Evolutionary conservation across 2,329 filamentous ascomycete species (phyloP).

Genomic region (Karstenula rhodostoma): DNA sequence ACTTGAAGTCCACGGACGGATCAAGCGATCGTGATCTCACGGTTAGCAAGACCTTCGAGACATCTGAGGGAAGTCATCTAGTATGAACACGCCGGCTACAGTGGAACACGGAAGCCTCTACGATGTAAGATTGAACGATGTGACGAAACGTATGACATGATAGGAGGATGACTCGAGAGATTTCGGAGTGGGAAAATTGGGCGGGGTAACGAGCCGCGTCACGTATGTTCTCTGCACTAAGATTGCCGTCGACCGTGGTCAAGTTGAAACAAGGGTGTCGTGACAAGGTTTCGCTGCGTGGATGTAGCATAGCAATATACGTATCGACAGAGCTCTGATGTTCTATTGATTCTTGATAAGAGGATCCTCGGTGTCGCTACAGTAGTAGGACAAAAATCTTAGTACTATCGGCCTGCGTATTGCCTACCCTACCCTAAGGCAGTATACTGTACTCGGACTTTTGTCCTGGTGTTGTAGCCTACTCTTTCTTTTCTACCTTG

Average conservation of each 20-base stretch:
- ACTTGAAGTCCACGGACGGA: conserved; percentile 17
- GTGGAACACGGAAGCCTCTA: not conserved
- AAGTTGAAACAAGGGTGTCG: not conserved
- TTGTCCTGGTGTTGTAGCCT: too few relatives aligned
- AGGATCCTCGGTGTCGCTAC: too few relatives aligned
- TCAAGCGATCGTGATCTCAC: not conserved
- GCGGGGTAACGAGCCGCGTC: not conserved
- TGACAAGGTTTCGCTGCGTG: not conserved
- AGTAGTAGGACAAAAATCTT: too few relatives aligned
- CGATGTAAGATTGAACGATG: conserved; percentile 1
- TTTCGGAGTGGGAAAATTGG: not conserved
- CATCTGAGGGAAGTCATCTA: conserved; percentile 1
- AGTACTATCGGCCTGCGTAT: too few relatives aligned
- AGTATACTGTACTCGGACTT: too few relatives aligned
- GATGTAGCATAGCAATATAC: not conserved
- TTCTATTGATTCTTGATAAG: not conserved
- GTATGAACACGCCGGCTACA: not conserved
- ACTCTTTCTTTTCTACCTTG: conserved; percentile 35
- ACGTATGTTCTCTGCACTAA: not conserved
- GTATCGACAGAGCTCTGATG: not conserved
- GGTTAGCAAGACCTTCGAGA: not conserved
- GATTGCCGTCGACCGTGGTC: not conserved
- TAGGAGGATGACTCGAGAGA: not conserved
- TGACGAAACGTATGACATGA: conserved; percentile 14
- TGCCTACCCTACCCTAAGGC: too few relatives aligned